Conservation (phyloP, 2,329 filamentous ascomycete genomes). For the Lasiodiplodia citricola region DNA sequence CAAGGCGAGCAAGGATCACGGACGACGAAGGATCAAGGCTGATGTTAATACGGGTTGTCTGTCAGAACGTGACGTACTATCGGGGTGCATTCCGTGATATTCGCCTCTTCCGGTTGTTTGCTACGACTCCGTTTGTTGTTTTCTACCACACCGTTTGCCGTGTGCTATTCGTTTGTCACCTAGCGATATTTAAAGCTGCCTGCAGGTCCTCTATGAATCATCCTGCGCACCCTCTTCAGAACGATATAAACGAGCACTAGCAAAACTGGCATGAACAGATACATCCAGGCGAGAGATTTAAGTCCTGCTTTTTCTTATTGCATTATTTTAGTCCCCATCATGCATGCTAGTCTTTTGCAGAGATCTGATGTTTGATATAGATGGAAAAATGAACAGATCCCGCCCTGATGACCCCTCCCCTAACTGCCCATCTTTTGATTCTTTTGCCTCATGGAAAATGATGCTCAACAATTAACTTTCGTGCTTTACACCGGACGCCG, state of each 20-base stretch:
- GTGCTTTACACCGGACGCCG: slow-evolving; percentile 20
- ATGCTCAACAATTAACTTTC: slow-evolving; percentile 6
- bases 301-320: not conserved
- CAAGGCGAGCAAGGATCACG: too few relatives aligned
- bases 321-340: not conserved
- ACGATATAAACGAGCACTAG: not conserved
- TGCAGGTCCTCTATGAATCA: too few relatives aligned
- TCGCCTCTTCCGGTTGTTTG: too few relatives aligned
- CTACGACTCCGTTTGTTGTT: too few relatives aligned
- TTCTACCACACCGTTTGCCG: too few relatives aligned
- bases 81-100: too few relatives aligned
- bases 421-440: not conserved
- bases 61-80: too few relatives aligned
- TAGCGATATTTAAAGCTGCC: too few relatives aligned
- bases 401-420: not conserved
- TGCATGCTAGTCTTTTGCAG: not conserved
- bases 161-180: too few relatives aligned
- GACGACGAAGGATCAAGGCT: too few relatives aligned
- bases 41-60: too few relatives aligned
- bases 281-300: not conserved
- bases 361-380: not conserved
- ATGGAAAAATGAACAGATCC: not conserved
- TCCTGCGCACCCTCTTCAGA: too few relatives aligned
- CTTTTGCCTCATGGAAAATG: slow-evolving; percentile 6
- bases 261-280: not conserved